Base-by-base conservation (phyloP, 2,329 filamentous ascomycete species). In the Verticillium zaregamsianum region DNA sequence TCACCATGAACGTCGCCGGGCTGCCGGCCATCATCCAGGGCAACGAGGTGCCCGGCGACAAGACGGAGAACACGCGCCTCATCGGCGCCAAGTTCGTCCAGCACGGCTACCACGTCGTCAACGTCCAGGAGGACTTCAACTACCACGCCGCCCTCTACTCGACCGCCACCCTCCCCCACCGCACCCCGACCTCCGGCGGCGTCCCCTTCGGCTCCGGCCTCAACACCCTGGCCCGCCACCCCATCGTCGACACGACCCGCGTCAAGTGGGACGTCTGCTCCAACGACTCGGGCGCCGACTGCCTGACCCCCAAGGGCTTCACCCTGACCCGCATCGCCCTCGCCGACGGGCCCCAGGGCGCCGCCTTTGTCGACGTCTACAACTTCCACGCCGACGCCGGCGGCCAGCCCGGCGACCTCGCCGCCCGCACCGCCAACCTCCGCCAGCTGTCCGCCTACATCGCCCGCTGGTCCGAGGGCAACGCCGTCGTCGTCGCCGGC, bases 51-150 rank as follows among this genome's bases (percentile, higher is more conserved):
- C 80, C 84, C 2, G 86, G 87, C 25, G 82, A 88, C 71, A 89
- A 89, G 74, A 74, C 76, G 0, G 78, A 77, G 7, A 89, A 89
- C 71, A 78, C 86, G 1, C 75, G 75, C 11, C 71, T 74, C 32
- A 88, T 90, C 57, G 87, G 87, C 0, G 69, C 77, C 5, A 77
- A 82, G 59, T 85, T 90, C 66, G 75, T 82, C 5, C 65, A 83
- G 68, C 82, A 86, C 62, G 79, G 74, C 61, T 87, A 85, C 73
- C 85, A 87, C 66, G 74, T 90, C 32, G 85, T 90, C 69, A 80
- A 90, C 65, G 76, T 88, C 15, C 88, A 90, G 70, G 88, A 90
- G 77, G 86, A 90, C 70, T 90, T 90, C 78, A 88, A 88, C 74
- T 90, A 85, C 72, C 86, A 90, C 66, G 82, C 84, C 9, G 79